A percentile compares a stretch with the other conserved stretches of the same genome.
Conservation (phyloP, 2,329 filamentous ascomycete species). For the Nothophoma quercina region DNA sequence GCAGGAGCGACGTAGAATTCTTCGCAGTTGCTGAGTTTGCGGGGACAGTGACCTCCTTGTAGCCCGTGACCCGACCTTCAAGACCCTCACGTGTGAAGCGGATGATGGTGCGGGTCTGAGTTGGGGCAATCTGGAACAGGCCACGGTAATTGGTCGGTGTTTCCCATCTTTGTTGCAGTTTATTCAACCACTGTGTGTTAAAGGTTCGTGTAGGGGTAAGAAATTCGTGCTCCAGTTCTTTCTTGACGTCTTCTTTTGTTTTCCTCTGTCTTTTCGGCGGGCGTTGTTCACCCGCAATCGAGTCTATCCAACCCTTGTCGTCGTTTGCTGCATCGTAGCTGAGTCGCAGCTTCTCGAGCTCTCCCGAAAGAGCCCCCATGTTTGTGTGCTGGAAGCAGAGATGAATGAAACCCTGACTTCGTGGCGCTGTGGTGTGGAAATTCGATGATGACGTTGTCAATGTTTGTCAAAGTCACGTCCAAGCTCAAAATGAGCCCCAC, state of each 20-base stretch:
- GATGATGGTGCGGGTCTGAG: conserved; percentile 93
- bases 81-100: conserved; percentile 90
- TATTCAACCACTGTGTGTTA: conserved; percentile 85
- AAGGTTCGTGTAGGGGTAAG: conserved; percentile 82
- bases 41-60: conserved; percentile 91
- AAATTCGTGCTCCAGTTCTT: conserved; percentile 76
- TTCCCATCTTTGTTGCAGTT: conserved; percentile 90
- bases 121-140: conserved; percentile 85
- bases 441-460: conserved; percentile 30
- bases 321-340: conserved; percentile 31
- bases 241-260: conserved; percentile 69
- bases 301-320: conserved; percentile 60
- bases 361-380: conserved; percentile 55
- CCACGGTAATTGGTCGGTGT: conserved; percentile 79
- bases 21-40: conserved; percentile 90
- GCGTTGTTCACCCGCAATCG: conserved; percentile 63
- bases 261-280: conserved; percentile 62
- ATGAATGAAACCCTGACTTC: conserved; percentile 11
- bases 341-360: conserved; percentile 62
- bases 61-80: conserved; percentile 90
- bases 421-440: conserved; percentile 23
- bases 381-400: conserved; percentile 13
- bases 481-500: conserved; percentile 15
- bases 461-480: conserved; percentile 16
- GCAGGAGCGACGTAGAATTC: conserved; percentile 87